phyloP scores from a whole-genome alignment of 1,284 basidiomycete species.

The Volvariella volvacea region DNA sequence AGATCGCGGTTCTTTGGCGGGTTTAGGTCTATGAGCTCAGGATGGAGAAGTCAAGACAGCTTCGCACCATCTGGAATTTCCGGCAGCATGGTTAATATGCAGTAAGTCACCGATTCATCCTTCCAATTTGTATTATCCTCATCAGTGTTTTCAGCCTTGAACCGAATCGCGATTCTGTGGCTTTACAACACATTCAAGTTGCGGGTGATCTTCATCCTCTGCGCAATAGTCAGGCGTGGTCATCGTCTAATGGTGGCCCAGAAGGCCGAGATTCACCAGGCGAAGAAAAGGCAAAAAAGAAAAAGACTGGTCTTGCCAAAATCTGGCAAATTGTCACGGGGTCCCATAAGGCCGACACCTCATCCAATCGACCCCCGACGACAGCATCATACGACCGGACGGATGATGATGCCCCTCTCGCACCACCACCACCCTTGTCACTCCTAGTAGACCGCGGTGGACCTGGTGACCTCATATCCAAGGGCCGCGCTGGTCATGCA shows the following conservation, averaged over 20 bases:
- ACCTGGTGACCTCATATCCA: slow-evolving; percentile 31
- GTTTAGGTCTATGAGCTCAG: slow-evolving; percentile 68
- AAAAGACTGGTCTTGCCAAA: slow-evolving; percentile 76
- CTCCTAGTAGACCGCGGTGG: slow-evolving; percentile 72
- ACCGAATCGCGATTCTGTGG: slow-evolving; percentile 56
- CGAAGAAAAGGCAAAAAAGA: slow-evolving; percentile 52
- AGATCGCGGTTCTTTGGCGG: slow-evolving; percentile 73
- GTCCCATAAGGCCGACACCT: slow-evolving; percentile 33
- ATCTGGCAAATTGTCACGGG: slow-evolving; percentile 78
- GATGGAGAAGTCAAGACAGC: slow-evolving; percentile 74
- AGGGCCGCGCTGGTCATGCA: slow-evolving; percentile 46
- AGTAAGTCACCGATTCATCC: slow-evolving; percentile 49
- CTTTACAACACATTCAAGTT: slow-evolving; percentile 27
- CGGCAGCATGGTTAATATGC: slow-evolving; percentile 90
- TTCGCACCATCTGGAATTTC: slow-evolving; percentile 71
- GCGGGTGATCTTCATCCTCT: slow-evolving; percentile 39
- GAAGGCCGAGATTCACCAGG: slow-evolving; percentile 25
- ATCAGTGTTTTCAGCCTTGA: slow-evolving; percentile 46
- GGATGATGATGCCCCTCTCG: slow-evolving; percentile 68
- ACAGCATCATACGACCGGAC: slow-evolving; percentile 36
- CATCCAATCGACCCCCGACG: slow-evolving; percentile 19
- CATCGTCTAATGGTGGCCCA: slow-evolving; percentile 25
- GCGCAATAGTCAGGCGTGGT: slow-evolving; percentile 52
- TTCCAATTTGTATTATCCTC: slow-evolving; percentile 6
- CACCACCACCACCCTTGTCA: slow-evolving; percentile 80